A percentile compares a stretch with the other conserved stretches of the same genome.
Conservation (phyloP, 371 early-diverging fungal species). For the Syncephalastrum monosporum region DNA sequence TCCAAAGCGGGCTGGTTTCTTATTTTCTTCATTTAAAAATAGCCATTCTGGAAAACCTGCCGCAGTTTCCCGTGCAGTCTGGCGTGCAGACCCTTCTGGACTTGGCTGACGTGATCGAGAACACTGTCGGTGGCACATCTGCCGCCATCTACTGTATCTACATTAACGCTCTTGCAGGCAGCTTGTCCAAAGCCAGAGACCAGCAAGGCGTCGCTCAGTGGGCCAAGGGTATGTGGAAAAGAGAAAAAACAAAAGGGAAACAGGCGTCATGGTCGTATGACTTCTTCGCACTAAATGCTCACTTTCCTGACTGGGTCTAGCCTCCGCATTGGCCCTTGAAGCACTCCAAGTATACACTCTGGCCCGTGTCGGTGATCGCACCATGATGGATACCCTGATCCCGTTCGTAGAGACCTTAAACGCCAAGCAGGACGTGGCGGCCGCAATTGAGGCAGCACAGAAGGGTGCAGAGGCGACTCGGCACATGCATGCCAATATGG, state of each 20-base stretch:
- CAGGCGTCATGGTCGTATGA: background rate
- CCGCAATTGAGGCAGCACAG: constrained; percentile 56
- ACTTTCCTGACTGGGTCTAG: constrained; percentile 7
- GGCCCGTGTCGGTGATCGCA: constrained; percentile 78
- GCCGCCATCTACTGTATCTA: constrained; percentile 79
- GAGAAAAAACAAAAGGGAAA: background rate
- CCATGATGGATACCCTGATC: constrained; percentile 74
- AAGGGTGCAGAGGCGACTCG: constrained; percentile 62
- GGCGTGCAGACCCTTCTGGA: constrained; percentile 26
- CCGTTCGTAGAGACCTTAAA: constrained; percentile 62
- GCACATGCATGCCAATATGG: constrained; percentile 59
- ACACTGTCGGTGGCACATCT: constrained; percentile 76
- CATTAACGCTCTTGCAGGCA: constrained; percentile 68
- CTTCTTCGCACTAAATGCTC: background rate
- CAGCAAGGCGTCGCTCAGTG: constrained; percentile 6
- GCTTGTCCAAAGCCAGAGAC: constrained; percentile 11
- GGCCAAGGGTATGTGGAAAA: constrained; percentile 16
- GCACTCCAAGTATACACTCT: constrained; percentile 68
- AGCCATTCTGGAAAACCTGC: constrained; percentile 34
- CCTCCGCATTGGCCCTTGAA: constrained; percentile 52
- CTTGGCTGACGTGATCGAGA: constrained; percentile 67
- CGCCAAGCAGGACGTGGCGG: constrained; percentile 22
- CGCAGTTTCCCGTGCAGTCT: constrained; percentile 18
- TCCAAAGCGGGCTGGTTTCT: background rate
- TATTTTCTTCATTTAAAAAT: background rate